phyloP scores from a whole-genome alignment of 495 filamentous ascomycete genomes.

The Aspergillus avenaceus region DNA sequence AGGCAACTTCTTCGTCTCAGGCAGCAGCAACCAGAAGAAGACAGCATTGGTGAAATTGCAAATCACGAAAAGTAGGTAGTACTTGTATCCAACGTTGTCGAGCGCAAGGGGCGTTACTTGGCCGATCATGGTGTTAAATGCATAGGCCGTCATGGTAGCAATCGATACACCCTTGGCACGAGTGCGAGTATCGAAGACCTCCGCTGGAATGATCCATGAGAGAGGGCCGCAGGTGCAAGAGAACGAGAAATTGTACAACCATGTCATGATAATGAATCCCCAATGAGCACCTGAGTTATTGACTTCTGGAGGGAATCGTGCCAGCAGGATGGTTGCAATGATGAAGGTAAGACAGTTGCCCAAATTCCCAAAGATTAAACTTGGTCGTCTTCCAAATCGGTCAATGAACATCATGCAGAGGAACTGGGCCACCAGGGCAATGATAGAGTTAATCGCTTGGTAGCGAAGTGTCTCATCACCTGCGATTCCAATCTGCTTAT shows the following conservation, averaged over 20 bases:
- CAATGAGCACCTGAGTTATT: constrained; percentile 58
- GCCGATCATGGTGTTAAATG: constrained; percentile 72
- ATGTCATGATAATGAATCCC: constrained; percentile 70
- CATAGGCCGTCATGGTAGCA: constrained; percentile 61
- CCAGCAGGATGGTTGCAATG: constrained; percentile 43
- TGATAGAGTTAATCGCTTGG: constrained; percentile 65
- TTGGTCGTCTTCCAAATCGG: constrained; percentile 59
- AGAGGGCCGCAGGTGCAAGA: constrained; percentile 60
- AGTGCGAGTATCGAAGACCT: constrained; percentile 67
- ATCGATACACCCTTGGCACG: constrained; percentile 63
- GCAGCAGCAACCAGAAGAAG: constrained; percentile 60
- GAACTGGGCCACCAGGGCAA: constrained; percentile 62
- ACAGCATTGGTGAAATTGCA: constrained; percentile 54
- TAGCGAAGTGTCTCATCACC: constrained; percentile 63
- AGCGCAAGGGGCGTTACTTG: constrained; percentile 64
- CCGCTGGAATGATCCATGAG: constrained; percentile 61
- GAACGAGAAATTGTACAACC: constrained; percentile 69
- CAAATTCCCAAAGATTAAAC: constrained; percentile 62
- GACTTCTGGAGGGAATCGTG: constrained; percentile 49
- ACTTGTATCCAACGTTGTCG: constrained; percentile 45
- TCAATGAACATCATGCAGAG: constrained; percentile 66
- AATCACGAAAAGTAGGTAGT: constrained; percentile 55
- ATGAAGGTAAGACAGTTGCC: constrained; percentile 59
- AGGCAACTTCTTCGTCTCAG: constrained; percentile 61
- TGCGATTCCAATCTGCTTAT: constrained; percentile 62